Base-by-base conservation (phyloP, 495 filamentous ascomycete species). In the Penicillium manginii region DNA sequence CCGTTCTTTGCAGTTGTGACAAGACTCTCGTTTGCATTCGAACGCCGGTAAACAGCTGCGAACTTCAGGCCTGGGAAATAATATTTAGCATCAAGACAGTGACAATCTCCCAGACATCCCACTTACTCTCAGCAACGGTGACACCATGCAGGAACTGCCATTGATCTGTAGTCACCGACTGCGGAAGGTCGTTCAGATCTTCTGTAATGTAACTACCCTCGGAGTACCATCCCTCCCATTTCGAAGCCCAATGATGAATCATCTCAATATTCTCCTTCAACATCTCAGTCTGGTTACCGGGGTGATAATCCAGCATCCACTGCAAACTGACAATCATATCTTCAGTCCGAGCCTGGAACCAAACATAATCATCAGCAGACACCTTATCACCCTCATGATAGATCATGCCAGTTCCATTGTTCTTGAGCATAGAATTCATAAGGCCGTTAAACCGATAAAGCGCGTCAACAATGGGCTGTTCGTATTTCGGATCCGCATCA, bases 251-350 rank as follows among this genome's bases (percentile, higher is more conserved):
- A 23, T 79, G 57, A 51, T 73, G 63, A 8, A 83, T 67, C 37
- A 76, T 63, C 29, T 74, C 54, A 71, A 84, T 82, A 43, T 72
- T 81, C 10, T 80, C 78, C 23, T 77, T 63, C 15, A 84, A 32
- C 2, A 70, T 54, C 3, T 68, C 50, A 1, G 61, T 63, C 29
- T 75, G 57, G 29, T 73, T 67, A 8, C 61, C 56, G 1, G 80
- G 77, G 59, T 82, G 59, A 42, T 81, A 66, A 57, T 80, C 79
- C 49, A 76, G 71, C 17, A 88, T 64, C 85, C 85, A 86, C 68
- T 75, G 82, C 62, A 78, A 69, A 17, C 69, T 73, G 56, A 81
- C 70, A 26, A 80, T 66, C 78, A 83, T 83, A 61, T 85, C 83
- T 21, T 79, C 79, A 17, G 69, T 70, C 39, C 83, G 67, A 32